Percentiles rank a stretch among this genome's conserved stretches.
Evolutionary conservation across 164 flowering plant genomes (phyloP).

Genomic region (Tinospora cordifolia): DNA sequence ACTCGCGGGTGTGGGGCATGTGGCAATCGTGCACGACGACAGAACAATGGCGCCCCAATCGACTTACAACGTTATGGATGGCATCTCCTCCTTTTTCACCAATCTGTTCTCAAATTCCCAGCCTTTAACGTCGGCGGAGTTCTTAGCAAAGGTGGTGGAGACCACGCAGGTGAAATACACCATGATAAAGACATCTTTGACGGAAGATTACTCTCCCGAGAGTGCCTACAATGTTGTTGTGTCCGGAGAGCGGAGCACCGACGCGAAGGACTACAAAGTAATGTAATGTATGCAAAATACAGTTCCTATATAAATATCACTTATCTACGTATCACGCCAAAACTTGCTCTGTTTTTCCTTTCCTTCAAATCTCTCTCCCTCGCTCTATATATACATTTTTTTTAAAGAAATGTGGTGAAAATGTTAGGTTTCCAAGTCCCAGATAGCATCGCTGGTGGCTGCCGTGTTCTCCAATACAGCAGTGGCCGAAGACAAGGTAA

Average conservation of each 20-base stretch:
- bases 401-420: not conserved
- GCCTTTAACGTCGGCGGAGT: constrained; percentile 47
- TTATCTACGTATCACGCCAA: not conserved
- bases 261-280: constrained; percentile 81
- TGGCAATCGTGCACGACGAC: constrained; percentile 62
- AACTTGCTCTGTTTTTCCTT: not conserved
- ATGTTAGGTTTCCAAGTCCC: constrained; percentile 58
- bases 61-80: constrained; percentile 64
- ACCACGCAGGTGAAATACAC: constrained; percentile 67
- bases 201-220: constrained; percentile 72
- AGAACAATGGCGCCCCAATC: constrained; percentile 18
- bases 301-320: not conserved
- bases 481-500: constrained; percentile 87
- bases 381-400: not conserved
- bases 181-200: constrained; percentile 56
- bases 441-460: constrained; percentile 74
- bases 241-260: constrained; percentile 47
- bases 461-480: constrained; percentile 72
- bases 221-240: constrained; percentile 63
- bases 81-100: constrained; percentile 67
- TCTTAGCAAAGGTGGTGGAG: constrained; percentile 49
- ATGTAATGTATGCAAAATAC: constrained; percentile 74
- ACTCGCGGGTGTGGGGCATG: constrained; percentile 75
- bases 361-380: not conserved
- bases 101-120: constrained; percentile 63